phyloP scores from a whole-genome alignment of 176 grass and related monocot genomes.

The Calamus simplicifolius region DNA sequence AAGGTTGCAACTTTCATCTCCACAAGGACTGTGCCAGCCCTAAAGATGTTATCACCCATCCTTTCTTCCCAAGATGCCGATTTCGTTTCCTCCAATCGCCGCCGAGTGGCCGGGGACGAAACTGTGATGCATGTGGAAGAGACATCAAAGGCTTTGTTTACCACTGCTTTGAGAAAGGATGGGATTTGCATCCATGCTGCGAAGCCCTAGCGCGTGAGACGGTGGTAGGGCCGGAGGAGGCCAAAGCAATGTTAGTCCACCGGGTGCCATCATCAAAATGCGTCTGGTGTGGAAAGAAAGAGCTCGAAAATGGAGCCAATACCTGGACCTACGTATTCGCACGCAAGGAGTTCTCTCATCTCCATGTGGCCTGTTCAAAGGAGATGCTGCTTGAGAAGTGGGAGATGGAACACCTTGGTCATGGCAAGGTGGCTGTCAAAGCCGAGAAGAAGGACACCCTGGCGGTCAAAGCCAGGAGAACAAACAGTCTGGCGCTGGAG shows the following conservation, averaged over 20 bases:
- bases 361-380: slow-evolving; percentile 1
- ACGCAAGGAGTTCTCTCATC: neutral
- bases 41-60: neutral
- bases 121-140: slow-evolving; percentile 1
- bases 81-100: neutral
- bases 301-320: neutral
- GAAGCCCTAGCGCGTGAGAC: neutral
- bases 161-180: neutral
- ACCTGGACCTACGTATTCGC: neutral
- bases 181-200: slow-evolving; percentile 1
- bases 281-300: neutral
- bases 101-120: neutral
- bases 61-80: neutral
- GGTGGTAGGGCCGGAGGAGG: neutral
- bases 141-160: slow-evolving; percentile 3
- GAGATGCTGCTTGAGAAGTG: neutral
- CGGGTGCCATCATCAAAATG: neutral
- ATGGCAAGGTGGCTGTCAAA: neutral
- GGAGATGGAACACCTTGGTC: neutral
- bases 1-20: neutral
- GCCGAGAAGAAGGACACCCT: neutral
- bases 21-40: neutral
- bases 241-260: neutral
- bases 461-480: neutral
- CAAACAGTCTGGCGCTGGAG: neutral